Base-by-base conservation (phyloP, 805 yeast genomes). In the Candida dendrica region DNA sequence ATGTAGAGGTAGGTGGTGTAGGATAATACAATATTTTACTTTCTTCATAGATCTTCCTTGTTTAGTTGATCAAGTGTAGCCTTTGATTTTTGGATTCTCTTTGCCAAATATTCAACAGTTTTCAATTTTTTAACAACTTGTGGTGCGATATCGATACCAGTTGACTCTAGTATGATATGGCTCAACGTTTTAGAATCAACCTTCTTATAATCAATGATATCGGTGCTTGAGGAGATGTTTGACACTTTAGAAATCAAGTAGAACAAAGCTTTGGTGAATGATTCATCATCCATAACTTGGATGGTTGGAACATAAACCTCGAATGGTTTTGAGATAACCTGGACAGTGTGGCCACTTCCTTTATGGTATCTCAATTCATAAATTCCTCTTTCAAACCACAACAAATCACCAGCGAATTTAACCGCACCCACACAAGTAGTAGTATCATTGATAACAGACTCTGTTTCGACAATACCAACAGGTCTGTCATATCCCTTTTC, bases 301-400 rank as follows among this genome's bases (percentile, higher is more conserved):
- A 79, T 51, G 20, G 53, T 44, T 7, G 72, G 69, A 24, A 68
- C 55, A 29, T 63, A 66, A 36, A 85, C 65, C 56, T 81, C 84
- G 57, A 85, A 81, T 16, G 89, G 86, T 43, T 68, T 69, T 0
- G 89, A 77, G 27, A 79, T 71, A 46, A 71, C 68, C 19, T 78
- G 66, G n/a, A 84, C 95, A 43, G 77, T 81, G 56, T 85, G 95
- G 37, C 78, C 73, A 19, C 76, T 79, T 38, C 70, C 72, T 40
- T 74, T 67, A 55, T 85, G 93, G 52, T 81, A 81, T 56, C 95
- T 70, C 48, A 85, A 71, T 60, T 85, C 91, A 60, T 78, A 85
- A 29, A 75, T 66, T 0, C 95, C 95, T 34, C 73, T 77, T 50
- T 80, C 82, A 76, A 81, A 81, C 51, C 69, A 70, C 35, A 81